A percentile compares a stretch with the other conserved stretches of the same genome.
phyloP scores from a whole-genome alignment of 306 rosid genomes.

The Vicia villosa region DNA sequence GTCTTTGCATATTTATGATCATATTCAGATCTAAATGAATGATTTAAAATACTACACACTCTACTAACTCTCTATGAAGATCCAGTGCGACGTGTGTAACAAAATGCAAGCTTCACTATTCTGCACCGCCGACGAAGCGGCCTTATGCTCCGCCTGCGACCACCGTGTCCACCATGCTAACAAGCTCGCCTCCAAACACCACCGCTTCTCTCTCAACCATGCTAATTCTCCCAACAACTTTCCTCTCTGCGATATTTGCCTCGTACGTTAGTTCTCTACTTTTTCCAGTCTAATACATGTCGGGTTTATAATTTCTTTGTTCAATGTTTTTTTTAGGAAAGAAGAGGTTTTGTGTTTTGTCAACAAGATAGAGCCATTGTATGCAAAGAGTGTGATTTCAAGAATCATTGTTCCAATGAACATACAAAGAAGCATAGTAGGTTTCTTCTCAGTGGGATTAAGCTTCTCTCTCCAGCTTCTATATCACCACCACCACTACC shows the following conservation, averaged over 20 bases:
- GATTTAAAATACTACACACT: too few species aligned
- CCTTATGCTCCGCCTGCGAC: constrained; percentile 77
- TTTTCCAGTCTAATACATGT: not conserved
- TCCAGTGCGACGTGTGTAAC: constrained; percentile 85
- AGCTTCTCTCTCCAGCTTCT: constrained; percentile 31
- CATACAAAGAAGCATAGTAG: constrained; percentile 75
- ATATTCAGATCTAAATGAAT: not conserved
- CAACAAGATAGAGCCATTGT: constrained; percentile 88
- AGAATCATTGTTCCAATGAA: constrained; percentile 72
- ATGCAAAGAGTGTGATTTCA: constrained; percentile 73
- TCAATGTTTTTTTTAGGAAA: constrained; percentile 49
- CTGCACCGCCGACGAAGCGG: constrained; percentile 98
- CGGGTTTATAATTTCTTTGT: not conserved
- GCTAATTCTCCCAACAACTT: constrained; percentile 37
- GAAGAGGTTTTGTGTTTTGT: constrained; percentile 77
- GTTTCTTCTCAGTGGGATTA: constrained; percentile 76
- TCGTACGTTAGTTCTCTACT: not conserved
- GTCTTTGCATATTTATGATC: not conserved
- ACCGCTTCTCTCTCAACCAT: constrained; percentile 71
- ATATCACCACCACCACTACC: not conserved
- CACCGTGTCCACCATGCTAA: constrained; percentile 95
- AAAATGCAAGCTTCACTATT: constrained; percentile 67
- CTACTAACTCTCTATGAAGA: constrained; percentile 53
- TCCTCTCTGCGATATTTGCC: constrained; percentile 82
- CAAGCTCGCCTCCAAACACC: constrained; percentile 91